Evolutionary conservation across 345 rosid genomes (phyloP), one percentile per base, ranked within the genome.

Genomic region (Corchorus capsularis): DNA sequence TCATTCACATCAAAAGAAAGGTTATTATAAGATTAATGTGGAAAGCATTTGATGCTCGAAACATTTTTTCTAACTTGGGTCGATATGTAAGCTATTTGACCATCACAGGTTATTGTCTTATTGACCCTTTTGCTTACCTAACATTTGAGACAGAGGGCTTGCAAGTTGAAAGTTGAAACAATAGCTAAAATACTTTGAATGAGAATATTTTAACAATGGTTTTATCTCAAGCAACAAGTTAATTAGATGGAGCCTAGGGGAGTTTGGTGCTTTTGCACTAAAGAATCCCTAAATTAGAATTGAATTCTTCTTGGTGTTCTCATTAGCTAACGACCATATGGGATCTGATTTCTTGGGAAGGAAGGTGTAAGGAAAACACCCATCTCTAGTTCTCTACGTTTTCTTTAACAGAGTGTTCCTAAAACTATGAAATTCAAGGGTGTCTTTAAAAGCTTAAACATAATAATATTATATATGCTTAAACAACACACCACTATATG

Each of bases 251-350:
- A 35, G 43, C 4, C 4, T 39, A 39, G 5, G 71, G 68, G 6
- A 69, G 82, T 82, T 87, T 77, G 91, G 90, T 80, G 52, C 15
- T 39, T 63, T 35, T 27, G 81, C 93, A 89, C 87, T 70, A n/a
- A n/a, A n/a, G n/a, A n/a, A n/a, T n/a, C n/a, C n/a, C n/a, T n/a
- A 50, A 71, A 55, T 70, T 72, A 53, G 27, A 27, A 27, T 27
- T 27, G 27, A 27, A 47, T 45, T n/a, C 22, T 59, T 27, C 37
- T 37, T 41, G 49, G 15, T 63, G 54, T 69, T 77, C 77, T 73
- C 83, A 77, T 71, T 52, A 35, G 19, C 8, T 34, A 20, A 20
- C 37, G 32, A 61, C 57, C 73, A 61, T 69, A 68, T 32, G 73
- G 69, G 41, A 67, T 63, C 77, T 64, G 56, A 27, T 70, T 71